Evolutionary conservation across 176 grass and related monocot genomes (phyloP).

Genomic region (Avena eriantha): DNA sequence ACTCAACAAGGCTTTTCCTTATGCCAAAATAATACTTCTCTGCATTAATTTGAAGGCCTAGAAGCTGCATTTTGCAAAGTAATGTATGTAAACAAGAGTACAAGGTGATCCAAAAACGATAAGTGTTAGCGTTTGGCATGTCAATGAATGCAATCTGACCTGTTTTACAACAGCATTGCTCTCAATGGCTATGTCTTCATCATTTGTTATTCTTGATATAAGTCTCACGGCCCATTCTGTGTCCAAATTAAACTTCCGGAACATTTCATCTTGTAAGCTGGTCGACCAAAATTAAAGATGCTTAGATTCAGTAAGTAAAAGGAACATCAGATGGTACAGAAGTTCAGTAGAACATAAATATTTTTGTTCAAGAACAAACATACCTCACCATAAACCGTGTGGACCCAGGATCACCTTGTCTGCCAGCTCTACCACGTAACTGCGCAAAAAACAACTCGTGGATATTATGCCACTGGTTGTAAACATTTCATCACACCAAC

Average conservation of each 20-base stretch:
- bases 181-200: constrained; percentile 85
- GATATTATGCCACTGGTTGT: constrained; percentile 17
- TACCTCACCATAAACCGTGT: constrained; percentile 99
- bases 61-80: constrained; percentile 60
- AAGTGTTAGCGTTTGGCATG: not conserved
- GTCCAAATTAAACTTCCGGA: constrained; percentile 96
- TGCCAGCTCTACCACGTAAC: constrained; percentile 93
- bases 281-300: constrained; percentile 33
- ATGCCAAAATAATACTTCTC: constrained; percentile 98
- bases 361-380: constrained; percentile 34
- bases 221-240: constrained; percentile 94
- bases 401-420: constrained; percentile 99
- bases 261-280: constrained; percentile 99
- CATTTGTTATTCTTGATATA: constrained; percentile 96
- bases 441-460: constrained; percentile 36
- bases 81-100: constrained; percentile 36
- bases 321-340: constrained; percentile 1
- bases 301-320: constrained; percentile 2
- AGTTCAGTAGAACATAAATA: constrained; percentile 9
- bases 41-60: constrained; percentile 96
- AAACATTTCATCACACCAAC: constrained; percentile 14
- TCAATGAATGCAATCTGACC: constrained; percentile 50
- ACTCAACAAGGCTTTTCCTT: constrained; percentile 97
- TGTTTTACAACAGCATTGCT: constrained; percentile 85
- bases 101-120: constrained; percentile 34